phyloP scores from a whole-genome alignment of 2,329 filamentous ascomycete species.

The Macrophomina phaseolina region DNA sequence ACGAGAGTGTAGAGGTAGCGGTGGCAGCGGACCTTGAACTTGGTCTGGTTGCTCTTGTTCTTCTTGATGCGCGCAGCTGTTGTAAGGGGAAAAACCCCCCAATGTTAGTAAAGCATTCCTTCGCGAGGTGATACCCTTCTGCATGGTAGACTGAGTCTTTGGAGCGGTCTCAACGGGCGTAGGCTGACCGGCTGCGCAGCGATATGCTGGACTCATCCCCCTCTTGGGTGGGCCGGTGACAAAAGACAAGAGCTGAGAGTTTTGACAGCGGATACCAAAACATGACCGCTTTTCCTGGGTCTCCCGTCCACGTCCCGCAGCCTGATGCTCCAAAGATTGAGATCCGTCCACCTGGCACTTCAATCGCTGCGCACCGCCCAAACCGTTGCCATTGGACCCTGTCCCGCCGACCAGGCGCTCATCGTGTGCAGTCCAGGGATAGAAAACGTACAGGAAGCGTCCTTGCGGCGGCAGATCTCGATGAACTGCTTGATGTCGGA shows the following conservation, averaged over 20 bases:
- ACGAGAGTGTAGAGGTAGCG: slow-evolving; percentile 96
- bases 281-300: background rate
- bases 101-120: background rate
- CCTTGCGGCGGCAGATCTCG: slow-evolving; percentile 99
- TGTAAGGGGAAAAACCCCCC: background rate
- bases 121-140: background rate
- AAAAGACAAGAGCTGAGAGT: background rate
- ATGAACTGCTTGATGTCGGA: slow-evolving; percentile 99
- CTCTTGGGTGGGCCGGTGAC: background rate
- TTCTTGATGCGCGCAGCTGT: slow-evolving; percentile 71
- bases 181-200: background rate
- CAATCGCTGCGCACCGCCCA: slow-evolving; percentile 13
- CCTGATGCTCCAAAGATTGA: background rate
- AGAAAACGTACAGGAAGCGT: slow-evolving; percentile 89
- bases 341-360: background rate
- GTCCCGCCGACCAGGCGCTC: background rate
- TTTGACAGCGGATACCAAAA: background rate
- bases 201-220: background rate
- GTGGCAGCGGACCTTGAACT: slow-evolving; percentile 99
- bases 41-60: slow-evolving; percentile 90
- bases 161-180: background rate
- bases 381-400: slow-evolving; percentile 7
- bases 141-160: background rate
- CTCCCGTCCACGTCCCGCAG: background rate
- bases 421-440: slow-evolving; percentile 8